phyloP scores from a whole-genome alignment of 2,329 filamentous ascomycete species.

The Paecilomyces variotii region DNA sequence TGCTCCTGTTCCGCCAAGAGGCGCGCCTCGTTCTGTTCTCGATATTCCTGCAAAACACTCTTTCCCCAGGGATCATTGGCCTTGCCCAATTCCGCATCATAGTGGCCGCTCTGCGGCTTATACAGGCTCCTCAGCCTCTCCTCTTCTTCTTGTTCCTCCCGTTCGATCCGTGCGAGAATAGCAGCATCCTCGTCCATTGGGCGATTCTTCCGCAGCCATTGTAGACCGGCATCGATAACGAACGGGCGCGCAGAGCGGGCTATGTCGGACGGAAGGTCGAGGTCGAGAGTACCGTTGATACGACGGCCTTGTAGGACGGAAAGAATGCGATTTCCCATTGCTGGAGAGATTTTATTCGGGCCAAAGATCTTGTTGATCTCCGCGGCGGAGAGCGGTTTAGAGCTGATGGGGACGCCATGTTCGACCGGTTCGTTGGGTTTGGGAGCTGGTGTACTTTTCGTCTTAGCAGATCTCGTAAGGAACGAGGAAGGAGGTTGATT shows the following conservation, averaged over 20 bases:
- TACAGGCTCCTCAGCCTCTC: conserved; percentile 32
- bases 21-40: conserved; percentile 33
- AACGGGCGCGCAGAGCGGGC: conserved; percentile 21
- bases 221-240: conserved; percentile 28
- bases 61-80: conserved; percentile 35
- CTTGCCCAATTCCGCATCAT: conserved; percentile 32
- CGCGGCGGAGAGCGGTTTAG: conserved; percentile 21
- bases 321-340: conserved; percentile 30
- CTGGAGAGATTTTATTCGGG: conserved; percentile 16
- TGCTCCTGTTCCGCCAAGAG: conserved; percentile 36
- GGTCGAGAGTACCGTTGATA: conserved; percentile 37
- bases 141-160: conserved; percentile 31
- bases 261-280: conserved; percentile 34
- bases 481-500: neutral
- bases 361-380: conserved; percentile 31
- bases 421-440: conserved; percentile 11
- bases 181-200: conserved; percentile 42
- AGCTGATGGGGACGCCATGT: conserved; percentile 19
- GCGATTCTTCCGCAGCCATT: conserved; percentile 35
- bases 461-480: conserved; percentile 2
- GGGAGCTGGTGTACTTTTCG: neutral
- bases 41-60: conserved; percentile 33
- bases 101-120: conserved; percentile 37
- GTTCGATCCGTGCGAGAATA: conserved; percentile 37
- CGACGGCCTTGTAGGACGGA: conserved; percentile 37